Evolutionary conservation across 306 rosid genomes (phyloP), one percentile per base, ranked within the genome.

Genomic region (Macrotyloma uniflorum): DNA sequence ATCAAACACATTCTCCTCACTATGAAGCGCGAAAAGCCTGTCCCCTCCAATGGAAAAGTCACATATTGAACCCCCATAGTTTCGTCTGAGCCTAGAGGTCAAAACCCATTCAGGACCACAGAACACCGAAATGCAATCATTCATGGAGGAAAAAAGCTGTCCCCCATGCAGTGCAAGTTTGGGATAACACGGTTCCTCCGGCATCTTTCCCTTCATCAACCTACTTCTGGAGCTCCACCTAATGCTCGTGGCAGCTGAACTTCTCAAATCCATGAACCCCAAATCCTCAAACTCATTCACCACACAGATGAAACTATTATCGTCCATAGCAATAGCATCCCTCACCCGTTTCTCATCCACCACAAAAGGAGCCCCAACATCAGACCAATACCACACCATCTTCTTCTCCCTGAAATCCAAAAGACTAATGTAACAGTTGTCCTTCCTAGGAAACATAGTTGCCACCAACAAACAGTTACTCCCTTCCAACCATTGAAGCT

Each of bases 311-410:
- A 93, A 85, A 45, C n/a, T 89, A 2, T 83, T 88, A 16, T 88
- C 98, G 38, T 93, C 98, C 98, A 89, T 93, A 10, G 96, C 98
- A 12, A 95, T 88, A 0, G 98, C 99, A 61, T 95, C 99, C 67
- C 99, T 75, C 43, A 95, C 98, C 33, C 98, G 43, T 72, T 85
- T 93, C 83, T 93, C 98, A 20, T 93, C 96, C 15, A 79, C 91
- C 0, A 85, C 86, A 5, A 87, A 66, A 0, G 92, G 83, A 38
- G 91, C 90, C 15, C 90, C 96, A 28, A 81, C 66, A 66, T 95
- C 99, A 12, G 99, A 91, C 99, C 99, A 95, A 75, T 80, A 83
- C 98, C 98, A 93, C 16, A 93, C 98, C 97, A 93, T 91, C 26
- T 81, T 92, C 83, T 91, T 92, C 72, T 84, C 87, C 67, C 98